Conservation (phyloP, 73 alveolate genomes). For the Effrenium voratum region DNA sequence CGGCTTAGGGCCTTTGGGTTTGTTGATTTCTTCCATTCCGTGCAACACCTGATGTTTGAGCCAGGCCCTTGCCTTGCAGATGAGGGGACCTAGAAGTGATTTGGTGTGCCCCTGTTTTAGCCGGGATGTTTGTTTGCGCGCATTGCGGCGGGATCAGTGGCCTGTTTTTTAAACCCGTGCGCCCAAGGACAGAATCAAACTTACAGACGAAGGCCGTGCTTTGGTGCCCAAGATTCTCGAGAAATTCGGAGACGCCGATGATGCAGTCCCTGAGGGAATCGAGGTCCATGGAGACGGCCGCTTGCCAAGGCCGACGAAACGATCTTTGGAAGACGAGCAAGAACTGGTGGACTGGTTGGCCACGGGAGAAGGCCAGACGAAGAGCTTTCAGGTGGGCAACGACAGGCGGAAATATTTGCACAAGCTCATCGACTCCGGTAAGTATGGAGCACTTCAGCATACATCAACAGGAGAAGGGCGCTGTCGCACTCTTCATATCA, state of each 20-base stretch:
- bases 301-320: background rate
- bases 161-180: background rate
- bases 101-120: background rate
- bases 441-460: background rate
- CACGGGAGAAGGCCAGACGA: background rate
- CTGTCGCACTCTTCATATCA: background rate
- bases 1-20: too few species aligned
- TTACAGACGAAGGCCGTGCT: slow-evolving; percentile 26
- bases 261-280: background rate
- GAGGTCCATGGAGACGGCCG: background rate
- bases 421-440: background rate
- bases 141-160: background rate
- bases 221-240: slow-evolving; percentile 40
- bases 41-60: too few species aligned
- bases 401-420: background rate
- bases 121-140: background rate
- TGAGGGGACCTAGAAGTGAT: background rate
- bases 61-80: too few species aligned
- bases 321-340: background rate
- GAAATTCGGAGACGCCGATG: slow-evolving; percentile 16
- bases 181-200: background rate
- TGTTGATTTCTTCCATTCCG: background rate
- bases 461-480: slow-evolving; percentile 3
- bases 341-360: background rate
- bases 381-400: slow-evolving; percentile 13